phyloP scores from a whole-genome alignment of 441 rosid species.

The Jatropha podagrica region DNA sequence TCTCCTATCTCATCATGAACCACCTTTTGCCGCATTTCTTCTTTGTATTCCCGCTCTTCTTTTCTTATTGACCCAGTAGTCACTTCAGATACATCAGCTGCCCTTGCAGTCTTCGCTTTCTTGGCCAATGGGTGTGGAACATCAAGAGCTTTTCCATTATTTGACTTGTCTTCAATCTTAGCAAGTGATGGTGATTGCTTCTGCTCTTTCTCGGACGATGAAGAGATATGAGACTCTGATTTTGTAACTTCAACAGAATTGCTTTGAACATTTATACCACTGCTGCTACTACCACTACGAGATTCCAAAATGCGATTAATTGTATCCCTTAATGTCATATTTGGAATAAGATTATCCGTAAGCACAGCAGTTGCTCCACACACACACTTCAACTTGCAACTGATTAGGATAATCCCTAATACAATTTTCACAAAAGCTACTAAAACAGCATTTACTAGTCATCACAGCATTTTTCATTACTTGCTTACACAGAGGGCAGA shows the following conservation, averaged over 20 bases:
- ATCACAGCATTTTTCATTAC: conserved; percentile 86
- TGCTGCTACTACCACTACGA: conserved; percentile 39
- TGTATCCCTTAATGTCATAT: conserved; percentile 77
- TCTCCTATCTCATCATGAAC: neutral
- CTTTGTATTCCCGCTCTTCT: conserved; percentile 45
- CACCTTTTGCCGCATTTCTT: neutral
- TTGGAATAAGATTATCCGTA: conserved; percentile 82
- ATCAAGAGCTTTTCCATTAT: conserved; percentile 45
- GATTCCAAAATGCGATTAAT: conserved; percentile 71
- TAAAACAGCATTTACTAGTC: conserved; percentile 80
- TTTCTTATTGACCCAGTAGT: conserved; percentile 46
- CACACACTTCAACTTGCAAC: conserved; percentile 41
- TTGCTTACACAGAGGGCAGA: conserved; percentile 80
- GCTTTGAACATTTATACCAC: conserved; percentile 61
- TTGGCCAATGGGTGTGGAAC: too few relatives aligned
- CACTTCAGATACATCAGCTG: conserved; percentile 47
- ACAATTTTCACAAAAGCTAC: conserved; percentile 77
- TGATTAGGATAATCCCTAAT: conserved; percentile 27
- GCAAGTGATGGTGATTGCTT: neutral
- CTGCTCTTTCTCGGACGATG: conserved; percentile 8
- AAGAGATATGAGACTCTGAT: conserved; percentile 56
- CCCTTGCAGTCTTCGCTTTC: too few relatives aligned
- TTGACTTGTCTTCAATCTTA: conserved; percentile 17
- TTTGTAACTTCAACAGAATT: conserved; percentile 55
- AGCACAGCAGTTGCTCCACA: conserved; percentile 75